Evolutionary conservation across 176 grass and related monocot species (phyloP).

Genomic region (Cocos nucifera): DNA sequence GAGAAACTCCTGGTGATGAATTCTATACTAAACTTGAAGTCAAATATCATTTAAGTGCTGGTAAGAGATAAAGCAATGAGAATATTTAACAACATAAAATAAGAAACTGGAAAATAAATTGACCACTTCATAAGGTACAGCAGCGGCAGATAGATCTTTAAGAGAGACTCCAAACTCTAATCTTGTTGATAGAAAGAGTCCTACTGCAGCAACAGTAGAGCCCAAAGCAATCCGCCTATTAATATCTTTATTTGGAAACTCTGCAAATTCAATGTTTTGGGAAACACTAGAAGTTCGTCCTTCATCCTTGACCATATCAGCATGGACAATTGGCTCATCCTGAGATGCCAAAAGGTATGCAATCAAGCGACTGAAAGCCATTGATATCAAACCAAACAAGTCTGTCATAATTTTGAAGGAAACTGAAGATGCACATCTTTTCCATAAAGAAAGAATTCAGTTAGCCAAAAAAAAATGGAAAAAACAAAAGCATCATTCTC

Average conservation of each 20-base stretch:
- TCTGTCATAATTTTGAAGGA: not conserved
- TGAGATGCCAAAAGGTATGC: constrained; percentile 8
- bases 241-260: constrained; percentile 64
- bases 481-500: too few species aligned
- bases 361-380: not conserved
- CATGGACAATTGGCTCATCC: constrained; percentile 34
- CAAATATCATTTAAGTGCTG: too few species aligned
- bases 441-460: too few species aligned
- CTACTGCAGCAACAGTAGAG: constrained; percentile 46
- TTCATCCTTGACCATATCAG: constrained; percentile 32
- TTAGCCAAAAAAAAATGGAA: too few species aligned
- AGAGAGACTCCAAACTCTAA: constrained; percentile 72
- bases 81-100: not conserved
- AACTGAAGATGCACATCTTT: too few species aligned
- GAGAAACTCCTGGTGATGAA: too few species aligned
- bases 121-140: constrained; percentile 73
- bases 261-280: constrained; percentile 32
- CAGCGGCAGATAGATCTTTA: constrained; percentile 68
- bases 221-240: constrained; percentile 70
- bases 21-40: too few species aligned
- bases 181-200: constrained; percentile 60
- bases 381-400: not conserved
- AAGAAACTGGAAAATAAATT: not conserved
- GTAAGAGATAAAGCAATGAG: not conserved
- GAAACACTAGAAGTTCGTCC: constrained; percentile 24